Percentiles rank a stretch among this genome's conserved stretches.
phyloP scores from a whole-genome alignment of 2,329 filamentous ascomycete species.

The Curvularia eragrostidis region DNA sequence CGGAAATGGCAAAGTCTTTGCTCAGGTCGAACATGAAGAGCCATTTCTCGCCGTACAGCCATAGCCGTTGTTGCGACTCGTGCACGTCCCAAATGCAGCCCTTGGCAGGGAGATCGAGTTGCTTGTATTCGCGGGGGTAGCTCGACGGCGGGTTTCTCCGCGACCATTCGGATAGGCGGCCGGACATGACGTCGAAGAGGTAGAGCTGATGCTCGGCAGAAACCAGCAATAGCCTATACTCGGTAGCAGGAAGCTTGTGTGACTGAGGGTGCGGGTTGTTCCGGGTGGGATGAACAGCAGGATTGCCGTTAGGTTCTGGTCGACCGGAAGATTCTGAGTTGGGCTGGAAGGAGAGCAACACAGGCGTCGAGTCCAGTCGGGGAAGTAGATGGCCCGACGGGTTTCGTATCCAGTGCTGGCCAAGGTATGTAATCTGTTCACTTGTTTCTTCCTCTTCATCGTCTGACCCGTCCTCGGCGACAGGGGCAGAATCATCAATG shows the following conservation, averaged over 20 bases:
- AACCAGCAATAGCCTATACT: conserved; percentile 65
- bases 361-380: conserved; percentile 53
- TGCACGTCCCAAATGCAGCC: conserved; percentile 81
- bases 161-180: conserved; percentile 83
- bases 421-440: conserved; percentile 59
- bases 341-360: conserved; percentile 58
- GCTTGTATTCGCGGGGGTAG: conserved; percentile 76
- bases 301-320: conserved; percentile 53
- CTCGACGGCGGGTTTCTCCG: conserved; percentile 77
- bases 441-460: conserved; percentile 57
- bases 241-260: conserved; percentile 62
- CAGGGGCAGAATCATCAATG: conserved; percentile 41
- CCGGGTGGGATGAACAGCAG: conserved; percentile 58
- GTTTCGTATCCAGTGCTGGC: conserved; percentile 77
- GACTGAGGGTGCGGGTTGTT: conserved; percentile 61
- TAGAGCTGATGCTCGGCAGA: conserved; percentile 72
- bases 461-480: conserved; percentile 45
- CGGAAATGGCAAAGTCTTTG: conserved; percentile 63
- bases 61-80: conserved; percentile 65
- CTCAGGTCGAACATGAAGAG: conserved; percentile 90
- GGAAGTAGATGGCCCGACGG: conserved; percentile 64
- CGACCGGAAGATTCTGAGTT: conserved; percentile 23
- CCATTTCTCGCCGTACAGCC: conserved; percentile 87
- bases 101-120: conserved; percentile 79
- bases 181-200: conserved; percentile 79